Conservation (phyloP, 2,329 filamentous ascomycete species). For the Ophiostoma piceae region DNA sequence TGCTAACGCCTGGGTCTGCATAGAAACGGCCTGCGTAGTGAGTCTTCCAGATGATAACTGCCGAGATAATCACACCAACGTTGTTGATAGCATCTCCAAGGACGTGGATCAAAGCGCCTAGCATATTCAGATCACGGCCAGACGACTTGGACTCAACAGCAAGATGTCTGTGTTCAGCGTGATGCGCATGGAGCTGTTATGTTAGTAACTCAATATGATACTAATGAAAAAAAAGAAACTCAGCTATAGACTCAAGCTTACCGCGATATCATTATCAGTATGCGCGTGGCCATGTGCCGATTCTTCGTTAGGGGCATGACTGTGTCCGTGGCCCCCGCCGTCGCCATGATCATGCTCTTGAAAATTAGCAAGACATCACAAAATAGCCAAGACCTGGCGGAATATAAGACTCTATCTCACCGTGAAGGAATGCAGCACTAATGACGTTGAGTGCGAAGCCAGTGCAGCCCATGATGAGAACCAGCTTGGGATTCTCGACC, state of each 20-base stretch:
- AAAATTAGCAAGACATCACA: background rate
- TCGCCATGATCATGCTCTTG: constrained; percentile 30
- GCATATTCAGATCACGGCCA: constrained; percentile 61
- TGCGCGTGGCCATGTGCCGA: constrained; percentile 29
- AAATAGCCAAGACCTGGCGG: background rate
- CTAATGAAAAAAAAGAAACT: no score
- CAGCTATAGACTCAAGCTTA: background rate
- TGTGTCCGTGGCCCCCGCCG: constrained; percentile 29
- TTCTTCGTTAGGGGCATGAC: constrained; percentile 15
- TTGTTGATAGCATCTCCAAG: constrained; percentile 72
- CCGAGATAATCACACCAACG: constrained; percentile 65
- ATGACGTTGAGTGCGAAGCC: constrained; percentile 64
- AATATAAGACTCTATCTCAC: constrained; percentile 34
- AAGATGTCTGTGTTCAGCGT: constrained; percentile 49
- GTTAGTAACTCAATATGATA: background rate
- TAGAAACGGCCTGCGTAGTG: constrained; percentile 58
- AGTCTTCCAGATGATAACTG: constrained; percentile 62
- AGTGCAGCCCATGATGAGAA: constrained; percentile 64
- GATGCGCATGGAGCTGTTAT: constrained; percentile 31
- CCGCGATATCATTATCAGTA: constrained; percentile 17
- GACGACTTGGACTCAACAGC: constrained; percentile 33
- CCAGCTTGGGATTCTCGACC: constrained; percentile 58
- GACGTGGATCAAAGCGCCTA: constrained; percentile 66
- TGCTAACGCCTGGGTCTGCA: constrained; percentile 63
- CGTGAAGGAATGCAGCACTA: constrained; percentile 60